Evolutionary conservation across 2,329 filamentous ascomycete species (phyloP), one percentile per base, ranked within the genome.

Genomic region (Fusarium nygamai): DNA sequence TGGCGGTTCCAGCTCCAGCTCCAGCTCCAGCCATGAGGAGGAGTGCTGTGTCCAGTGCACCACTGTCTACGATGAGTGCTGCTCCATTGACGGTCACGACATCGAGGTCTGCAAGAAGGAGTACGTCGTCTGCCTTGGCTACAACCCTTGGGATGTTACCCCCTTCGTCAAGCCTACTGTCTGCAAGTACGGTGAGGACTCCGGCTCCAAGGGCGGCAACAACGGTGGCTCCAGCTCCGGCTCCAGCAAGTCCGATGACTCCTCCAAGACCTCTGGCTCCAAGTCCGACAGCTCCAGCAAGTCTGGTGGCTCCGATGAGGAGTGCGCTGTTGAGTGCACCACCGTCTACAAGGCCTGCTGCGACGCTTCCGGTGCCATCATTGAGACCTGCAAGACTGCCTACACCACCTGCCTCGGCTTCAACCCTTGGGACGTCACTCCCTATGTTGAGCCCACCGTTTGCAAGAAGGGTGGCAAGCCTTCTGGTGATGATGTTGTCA

Each of bases 321-420:
- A 73, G 39, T 73, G 71, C 38, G 44, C 44, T 27, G 39, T 61
- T 11, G 16, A 51, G 33, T 73, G 71, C 46, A 53, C 71, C 12
- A 74, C 67, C n/a, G 27, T 39, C 48, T 73, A 74, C 67, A 72
- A 71, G 43, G 41, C 58, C 13, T 73, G 71, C 54, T 71, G 71
- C 8, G 67, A 71, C 13, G 71, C 56, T 54, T 46, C 61, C 7
- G 71, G 71, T n/a, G 71, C 59, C 14, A 34, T 71, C 29, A 24
- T 73, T 2, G 67, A 71, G 57, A 58, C 60, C 34, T 73, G 71
- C 62, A 71, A 73, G 59, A 44, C 60, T 29, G 48, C 54, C 8
- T 73, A 73, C 67, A 64, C 62, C 29, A 60, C 68, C 11, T 73
- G 71, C 54, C 71, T 73, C 12, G 71, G 71, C 41, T 73, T 68